Percentiles rank a stretch among this genome's conserved stretches.
phyloP scores from a whole-genome alignment of 129 eudicot genomes.

The Lonicera japonica region DNA sequence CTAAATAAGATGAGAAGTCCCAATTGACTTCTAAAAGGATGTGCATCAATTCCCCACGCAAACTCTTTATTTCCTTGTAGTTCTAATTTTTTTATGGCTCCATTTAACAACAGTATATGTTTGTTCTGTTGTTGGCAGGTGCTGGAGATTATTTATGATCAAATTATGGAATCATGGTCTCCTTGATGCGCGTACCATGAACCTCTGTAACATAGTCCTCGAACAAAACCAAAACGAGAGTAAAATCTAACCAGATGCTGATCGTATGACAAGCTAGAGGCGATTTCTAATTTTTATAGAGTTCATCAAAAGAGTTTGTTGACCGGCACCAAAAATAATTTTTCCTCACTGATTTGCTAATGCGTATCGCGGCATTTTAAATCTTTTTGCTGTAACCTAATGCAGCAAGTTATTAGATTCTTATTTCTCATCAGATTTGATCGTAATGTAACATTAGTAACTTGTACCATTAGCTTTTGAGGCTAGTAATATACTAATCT shows the following conservation, averaged over 20 bases:
- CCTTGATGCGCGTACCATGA: slow-evolving; percentile 68
- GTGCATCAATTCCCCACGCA: no score
- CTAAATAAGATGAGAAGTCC: no score
- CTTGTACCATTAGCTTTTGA: no score
- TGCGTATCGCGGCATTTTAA: neutral
- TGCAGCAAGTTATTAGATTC: no score
- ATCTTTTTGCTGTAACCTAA: no score
- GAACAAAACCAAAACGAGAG: slow-evolving; percentile 37
- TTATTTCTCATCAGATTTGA: no score
- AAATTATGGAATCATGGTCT: slow-evolving; percentile 90
- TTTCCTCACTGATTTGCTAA: neutral
- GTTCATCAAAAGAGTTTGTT: neutral
- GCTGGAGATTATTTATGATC: slow-evolving; percentile 77
- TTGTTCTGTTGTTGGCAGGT: slow-evolving; percentile 40
- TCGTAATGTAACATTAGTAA: no score
- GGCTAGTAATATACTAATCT: no score
- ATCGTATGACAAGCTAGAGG: slow-evolving; percentile 21
- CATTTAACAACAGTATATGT: neutral
- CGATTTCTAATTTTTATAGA: neutral
- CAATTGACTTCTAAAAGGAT: no score
- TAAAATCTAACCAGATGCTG: slow-evolving; percentile 11
- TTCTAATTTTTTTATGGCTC: neutral
- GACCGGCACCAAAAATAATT: neutral
- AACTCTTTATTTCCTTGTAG: no score
- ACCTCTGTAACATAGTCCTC: slow-evolving; percentile 49